Evolutionary conservation across 306 rosid genomes (phyloP), one percentile per base, ranked within the genome.

Genomic region (Vigna nakashimae): DNA sequence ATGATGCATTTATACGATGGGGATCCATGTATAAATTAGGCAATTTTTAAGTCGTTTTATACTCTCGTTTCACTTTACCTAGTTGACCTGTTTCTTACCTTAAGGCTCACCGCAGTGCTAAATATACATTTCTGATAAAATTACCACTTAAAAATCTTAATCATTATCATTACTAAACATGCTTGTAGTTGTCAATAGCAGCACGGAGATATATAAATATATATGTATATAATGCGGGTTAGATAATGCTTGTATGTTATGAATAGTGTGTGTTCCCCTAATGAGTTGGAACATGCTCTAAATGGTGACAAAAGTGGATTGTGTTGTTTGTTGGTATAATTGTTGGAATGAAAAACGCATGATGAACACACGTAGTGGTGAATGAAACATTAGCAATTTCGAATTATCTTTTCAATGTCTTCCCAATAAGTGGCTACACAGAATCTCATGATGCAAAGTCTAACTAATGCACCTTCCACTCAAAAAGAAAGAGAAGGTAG

Each of bases 361-460:
- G 30, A 66, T 42, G 57, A 66, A 52, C 53, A 18, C 32, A 62
- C 1, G 43, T 65, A 56, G 68, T 77, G 81, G 46, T 68, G 18
- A 18, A 57, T 16, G 18, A 15, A 60, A 59, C 71, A 69, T 73
- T 14, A 7, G 32, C 28, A 9, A 17, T 60, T 62, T 79, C 1
- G 10, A n/a, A n/a, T 55, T 66, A 59, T 77, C 32, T 16, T 20
- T 65, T 20, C 53, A 76, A 52, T 5, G 34, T 16, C 18, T 46
- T 56, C 45, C 59, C 17, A 46, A 20, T 69, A 78, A 78, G 79
- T 80, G 75, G 74, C 75, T 32, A 57, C 71, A 80, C 71, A 80
- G 38, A 80, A 67, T 80, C 80, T 55, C 56, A 69, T 58, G 55
- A 74, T 81, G 65, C 75, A 80, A 57, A 80, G 22, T 73, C 62